Evolutionary conservation across 441 rosid genomes (phyloP), one percentile per base, ranked within the genome.

Genomic region (Mallotus repandus): DNA sequence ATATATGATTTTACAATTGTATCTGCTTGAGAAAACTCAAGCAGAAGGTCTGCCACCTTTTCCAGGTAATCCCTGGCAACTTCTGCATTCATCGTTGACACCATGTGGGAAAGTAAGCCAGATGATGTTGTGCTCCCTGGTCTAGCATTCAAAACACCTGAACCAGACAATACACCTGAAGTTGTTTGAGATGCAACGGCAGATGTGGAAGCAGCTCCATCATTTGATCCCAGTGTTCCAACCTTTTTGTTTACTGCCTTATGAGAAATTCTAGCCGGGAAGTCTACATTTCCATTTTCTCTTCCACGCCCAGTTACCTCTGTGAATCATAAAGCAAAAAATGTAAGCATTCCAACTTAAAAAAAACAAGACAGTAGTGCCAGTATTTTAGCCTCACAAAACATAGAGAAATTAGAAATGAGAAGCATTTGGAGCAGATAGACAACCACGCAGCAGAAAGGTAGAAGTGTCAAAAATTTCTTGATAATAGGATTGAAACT

Each of bases 1-100:
- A 93, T 89, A 77, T 85, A 89, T 63, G 97, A 91, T 79, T 96
- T 96, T 18, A 96, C 99, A 35, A 87, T 82, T 11, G 98, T 91
- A 77, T 91, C 98, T 32, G 99, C 98, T 80, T 91, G 93, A 60
- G 99, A 88, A 90, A 96, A 93, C 90, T 93, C 99, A 71, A 92
- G 96, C 63, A 93, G 88, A 70, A 96, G 90, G 81, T 93, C 96
- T 38, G 98, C 97, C 75, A 93, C 98, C 83, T 90, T 96, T 84
- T 90, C 98, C 80, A 93, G 84, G 85, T 93, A 96, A 58, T 88
- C 97, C 88, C 86, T 83, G 18, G 99, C 91, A 69, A 87, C 87
- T 73, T 93, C 98, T 52, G 96, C 93, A 82, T 89, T 89, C 78
- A 86, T 80, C 41, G 96, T 84, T n/a, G 93, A 87, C 73, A 92